Evolutionary conservation across 306 rosid species (phyloP).

Genomic region (Inga oerstediana): DNA sequence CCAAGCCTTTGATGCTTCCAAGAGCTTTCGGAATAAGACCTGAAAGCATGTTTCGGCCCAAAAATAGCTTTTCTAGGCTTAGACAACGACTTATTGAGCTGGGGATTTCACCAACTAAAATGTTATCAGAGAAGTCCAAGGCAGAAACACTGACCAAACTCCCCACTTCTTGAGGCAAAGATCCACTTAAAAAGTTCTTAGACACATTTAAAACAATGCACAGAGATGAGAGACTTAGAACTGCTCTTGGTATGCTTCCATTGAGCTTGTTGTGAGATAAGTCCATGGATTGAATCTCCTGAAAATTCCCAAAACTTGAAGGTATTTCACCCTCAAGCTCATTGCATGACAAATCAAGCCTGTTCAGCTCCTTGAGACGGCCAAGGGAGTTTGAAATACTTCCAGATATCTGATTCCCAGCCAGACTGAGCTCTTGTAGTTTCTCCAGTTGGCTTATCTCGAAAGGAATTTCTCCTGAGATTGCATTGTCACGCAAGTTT

Average conservation of each 20-base stretch:
- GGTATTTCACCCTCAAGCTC: conserved; percentile 52
- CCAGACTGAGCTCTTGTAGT: conserved; percentile 49
- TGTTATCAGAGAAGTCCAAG: conserved; percentile 65
- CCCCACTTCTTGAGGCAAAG: conserved; percentile 61
- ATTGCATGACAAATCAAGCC: conserved; percentile 64
- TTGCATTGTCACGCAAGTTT: conserved; percentile 58
- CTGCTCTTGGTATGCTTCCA: conserved; percentile 62
- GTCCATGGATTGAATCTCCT: conserved; percentile 2
- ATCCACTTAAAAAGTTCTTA: conserved; percentile 57
- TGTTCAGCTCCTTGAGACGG: conserved; percentile 50
- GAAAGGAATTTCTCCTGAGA: conserved; percentile 66
- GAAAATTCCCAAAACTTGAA: conserved; percentile 49
- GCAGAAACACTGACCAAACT: conserved; percentile 38
- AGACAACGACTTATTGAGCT: conserved; percentile 52
- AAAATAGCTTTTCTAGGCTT: conserved; percentile 57
- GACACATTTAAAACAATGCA: conserved; percentile 63
- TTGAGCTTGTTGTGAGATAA: conserved; percentile 60
- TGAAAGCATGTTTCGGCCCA: conserved; percentile 57
- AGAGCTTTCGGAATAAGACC: conserved; percentile 64
- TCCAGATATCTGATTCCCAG: conserved; percentile 56
- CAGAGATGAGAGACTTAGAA: conserved; percentile 56
- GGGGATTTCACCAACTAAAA: conserved; percentile 56
- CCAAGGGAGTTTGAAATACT: conserved; percentile 65
- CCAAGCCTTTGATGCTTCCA: conserved; percentile 60
- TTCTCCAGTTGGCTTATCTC: conserved; percentile 57